phyloP scores from a whole-genome alignment of 2,329 filamentous ascomycete species.

The Colletotrichum abscissum region DNA sequence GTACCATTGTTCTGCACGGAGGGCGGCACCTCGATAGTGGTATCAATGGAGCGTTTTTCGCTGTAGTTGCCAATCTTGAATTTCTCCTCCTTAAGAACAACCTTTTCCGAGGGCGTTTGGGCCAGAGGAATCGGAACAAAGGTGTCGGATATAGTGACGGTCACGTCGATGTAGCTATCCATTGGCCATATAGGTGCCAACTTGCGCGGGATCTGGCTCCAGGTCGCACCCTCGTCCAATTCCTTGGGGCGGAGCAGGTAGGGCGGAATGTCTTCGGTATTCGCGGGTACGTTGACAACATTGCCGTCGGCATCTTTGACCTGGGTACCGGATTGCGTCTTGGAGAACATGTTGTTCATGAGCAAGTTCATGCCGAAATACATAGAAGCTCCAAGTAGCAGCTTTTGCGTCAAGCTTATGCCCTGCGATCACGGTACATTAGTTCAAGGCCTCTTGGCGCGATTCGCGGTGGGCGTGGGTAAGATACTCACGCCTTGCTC shows the following conservation, averaged over 20 bases:
- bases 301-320: constrained; percentile 64
- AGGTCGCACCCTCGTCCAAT: constrained; percentile 70
- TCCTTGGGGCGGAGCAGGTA: constrained; percentile 73
- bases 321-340: constrained; percentile 58
- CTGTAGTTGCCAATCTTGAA: constrained; percentile 84
- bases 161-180: constrained; percentile 83
- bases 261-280: constrained; percentile 68
- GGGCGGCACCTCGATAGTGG: constrained; percentile 80
- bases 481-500: constrained; percentile 35
- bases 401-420: constrained; percentile 54
- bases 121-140: constrained; percentile 76
- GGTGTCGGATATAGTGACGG: constrained; percentile 84
- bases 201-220: constrained; percentile 73
- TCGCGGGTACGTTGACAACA: constrained; percentile 63
- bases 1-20: constrained; percentile 92
- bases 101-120: constrained; percentile 71
- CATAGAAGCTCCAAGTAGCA: constrained; percentile 64
- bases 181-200: constrained; percentile 90
- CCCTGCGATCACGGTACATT: constrained; percentile 40
- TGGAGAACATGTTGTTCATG: constrained; percentile 64
- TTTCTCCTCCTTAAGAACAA: constrained; percentile 82
- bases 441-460: constrained; percentile 8
- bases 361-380: constrained; percentile 70
- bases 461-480: not conserved
- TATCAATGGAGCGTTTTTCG: constrained; percentile 82